Base-by-base conservation (phyloP, 1,139 yeast genomes). In the Debaryomyces subglobosus region DNA sequence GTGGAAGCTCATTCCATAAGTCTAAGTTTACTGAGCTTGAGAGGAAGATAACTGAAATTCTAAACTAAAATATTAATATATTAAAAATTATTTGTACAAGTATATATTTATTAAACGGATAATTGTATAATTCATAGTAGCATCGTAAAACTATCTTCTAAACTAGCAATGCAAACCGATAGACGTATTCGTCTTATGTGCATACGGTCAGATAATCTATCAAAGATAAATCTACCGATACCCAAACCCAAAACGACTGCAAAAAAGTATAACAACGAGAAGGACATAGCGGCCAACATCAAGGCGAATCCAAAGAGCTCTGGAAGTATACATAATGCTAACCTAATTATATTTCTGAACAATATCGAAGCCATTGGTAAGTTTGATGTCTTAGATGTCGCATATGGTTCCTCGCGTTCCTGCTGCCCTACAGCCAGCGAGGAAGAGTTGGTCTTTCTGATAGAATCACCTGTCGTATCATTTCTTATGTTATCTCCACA, bases 221-320 rank as follows among this genome's bases (percentile, higher is more conserved):
- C 86, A 64, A 85, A 85, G 58, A 79, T 74, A 45, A 86, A 82
- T 58, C 86, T 86, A 24, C 90, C 89, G 47, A 85, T 66, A 2
- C 90, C 78, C 48, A 86, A 69, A 6, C 95, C 95, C 20, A 82
- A 57, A 16, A 85, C 81, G 27, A 86, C 85, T 1, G 88, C 92
- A 65, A 87, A 86, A 64, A 86, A 84, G 58, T 86, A 87, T 1
- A 81, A 65, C 49, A 85, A 59, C 8, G 85, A 78, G 61, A 72
- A 86, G 30, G 87, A 74, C 95, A 87, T 87, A 9, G 86, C 87
- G 12, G 84, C 91, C 70, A 87, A 77, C 95, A 87, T 87, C 57
- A 87, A 67, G 36, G 84, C 83, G 61, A 84, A 86, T 8, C 86
- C 84, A 44, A 87, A 63, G 72, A 86, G 71, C 29, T 87, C 87